phyloP scores from a whole-genome alignment of 2,329 filamentous ascomycete species.

The Scleromitrula shiraiana region DNA sequence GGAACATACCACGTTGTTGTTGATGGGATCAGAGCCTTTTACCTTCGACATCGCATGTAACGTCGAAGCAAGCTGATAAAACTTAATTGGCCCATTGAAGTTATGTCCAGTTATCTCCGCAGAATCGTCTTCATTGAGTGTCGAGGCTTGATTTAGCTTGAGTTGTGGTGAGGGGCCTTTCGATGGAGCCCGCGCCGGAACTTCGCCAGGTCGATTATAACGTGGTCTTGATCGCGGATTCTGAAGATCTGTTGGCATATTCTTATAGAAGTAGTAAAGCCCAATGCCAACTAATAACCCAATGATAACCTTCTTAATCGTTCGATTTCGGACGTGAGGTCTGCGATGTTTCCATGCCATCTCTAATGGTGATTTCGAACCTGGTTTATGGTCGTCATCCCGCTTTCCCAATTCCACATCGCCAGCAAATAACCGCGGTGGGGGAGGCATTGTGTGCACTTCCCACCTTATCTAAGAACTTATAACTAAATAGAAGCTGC shows the following conservation, averaged over 20 bases:
- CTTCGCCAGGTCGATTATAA: constrained; percentile 27
- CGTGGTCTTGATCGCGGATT: constrained; percentile 28
- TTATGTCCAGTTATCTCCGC: constrained; percentile 32
- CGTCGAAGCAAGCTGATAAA: constrained; percentile 54
- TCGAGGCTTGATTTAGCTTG: constrained; percentile 2
- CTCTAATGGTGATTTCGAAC: constrained; percentile 23
- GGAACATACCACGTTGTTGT: constrained; percentile 57
- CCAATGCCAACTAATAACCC: constrained; percentile 39
- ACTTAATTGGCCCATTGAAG: constrained; percentile 65
- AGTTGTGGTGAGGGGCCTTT: constrained; percentile 4
- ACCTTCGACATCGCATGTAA: constrained; percentile 52
- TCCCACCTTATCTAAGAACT: constrained; percentile 23
- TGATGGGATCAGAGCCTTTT: constrained; percentile 42
- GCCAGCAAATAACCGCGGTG: constrained; percentile 37
- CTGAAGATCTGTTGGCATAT: constrained; percentile 47
- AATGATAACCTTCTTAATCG: constrained; percentile 43
- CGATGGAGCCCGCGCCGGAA: background rate
- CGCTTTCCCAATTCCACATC: constrained; percentile 60
- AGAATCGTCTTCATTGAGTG: constrained; percentile 12
- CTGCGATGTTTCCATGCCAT: constrained; percentile 27
- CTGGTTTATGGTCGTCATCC: constrained; percentile 50
- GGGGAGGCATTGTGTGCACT: constrained; percentile 30
- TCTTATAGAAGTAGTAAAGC: constrained; percentile 57
- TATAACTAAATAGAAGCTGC: constrained; percentile 13
- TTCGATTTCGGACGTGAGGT: constrained; percentile 40